These are phyloP conservation scores for Penicillium coffeae DNA, from an alignment of 495 filamentous ascomycete genomes.

Conservation along the genomic window DNA sequence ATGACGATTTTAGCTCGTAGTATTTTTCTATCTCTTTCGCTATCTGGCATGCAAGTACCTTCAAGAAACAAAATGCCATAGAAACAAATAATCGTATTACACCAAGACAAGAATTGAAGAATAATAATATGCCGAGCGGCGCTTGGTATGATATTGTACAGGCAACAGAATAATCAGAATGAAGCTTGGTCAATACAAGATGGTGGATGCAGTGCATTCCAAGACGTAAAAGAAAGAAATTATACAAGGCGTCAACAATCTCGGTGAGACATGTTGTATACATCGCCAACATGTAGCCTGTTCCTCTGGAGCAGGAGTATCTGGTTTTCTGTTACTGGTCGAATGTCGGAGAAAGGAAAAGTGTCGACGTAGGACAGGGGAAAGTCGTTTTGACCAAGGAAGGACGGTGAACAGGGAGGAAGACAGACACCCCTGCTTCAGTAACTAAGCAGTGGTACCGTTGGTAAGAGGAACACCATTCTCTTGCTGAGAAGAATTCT, in stretches of 20 bases:
- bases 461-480: constrained; percentile 26
- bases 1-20: too few species aligned
- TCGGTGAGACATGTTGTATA: not conserved
- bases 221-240: constrained; percentile 4
- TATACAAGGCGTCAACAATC: constrained; percentile 1
- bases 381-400: not conserved
- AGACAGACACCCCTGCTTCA: not conserved
- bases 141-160: constrained; percentile 15
- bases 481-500: constrained; percentile 5
- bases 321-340: not conserved
- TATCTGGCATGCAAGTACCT: too few species aligned
- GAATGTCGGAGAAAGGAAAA: not conserved
- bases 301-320: too few species aligned
- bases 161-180: not conserved
- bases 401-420: not conserved
- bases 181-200: constrained; percentile 6
- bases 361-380: not conserved
- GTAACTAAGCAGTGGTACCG: constrained; percentile 23
- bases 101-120: constrained; percentile 6
- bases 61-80: too few species aligned
- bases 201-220: constrained; percentile 1
- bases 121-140: not conserved
- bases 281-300: too few species aligned
- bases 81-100: not conserved
- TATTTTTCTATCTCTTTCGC: too few species aligned